These are phyloP conservation scores for Pythium volutum DNA, from an alignment of 352 stramenopile species.

Conservation along the genomic window DNA sequence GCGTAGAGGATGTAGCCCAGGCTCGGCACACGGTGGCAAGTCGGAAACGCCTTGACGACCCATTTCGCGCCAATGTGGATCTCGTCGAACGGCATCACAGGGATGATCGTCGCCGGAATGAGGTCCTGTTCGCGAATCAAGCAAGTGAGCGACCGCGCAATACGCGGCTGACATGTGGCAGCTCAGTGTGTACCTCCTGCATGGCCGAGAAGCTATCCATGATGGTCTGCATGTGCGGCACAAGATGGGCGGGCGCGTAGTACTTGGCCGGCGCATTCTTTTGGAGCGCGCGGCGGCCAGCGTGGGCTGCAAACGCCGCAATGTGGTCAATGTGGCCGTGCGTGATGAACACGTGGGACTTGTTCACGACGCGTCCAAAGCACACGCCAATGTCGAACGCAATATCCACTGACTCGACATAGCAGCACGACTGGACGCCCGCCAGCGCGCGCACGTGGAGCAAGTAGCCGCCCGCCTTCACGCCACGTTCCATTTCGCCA, in stretches of 20 bases:
- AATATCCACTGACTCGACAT: constrained; percentile 67
- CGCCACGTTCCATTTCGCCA: background rate
- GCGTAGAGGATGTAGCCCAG: constrained; percentile 76
- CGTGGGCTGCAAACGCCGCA: constrained; percentile 54
- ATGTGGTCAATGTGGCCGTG: constrained; percentile 88
- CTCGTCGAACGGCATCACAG: constrained; percentile 45
- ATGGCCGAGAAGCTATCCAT: constrained; percentile 51
- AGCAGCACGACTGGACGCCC: constrained; percentile 74
- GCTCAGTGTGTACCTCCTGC: constrained; percentile 35
- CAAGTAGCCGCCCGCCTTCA: constrained; percentile 37
- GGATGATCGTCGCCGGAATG: constrained; percentile 51
- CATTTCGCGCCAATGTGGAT: constrained; percentile 59
- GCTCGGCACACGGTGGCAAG: constrained; percentile 67
- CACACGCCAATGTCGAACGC: constrained; percentile 76
- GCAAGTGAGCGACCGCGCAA: background rate
- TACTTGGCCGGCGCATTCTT: constrained; percentile 60
- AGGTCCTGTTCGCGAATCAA: constrained; percentile 15
- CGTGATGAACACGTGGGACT: constrained; percentile 84
- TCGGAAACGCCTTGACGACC: constrained; percentile 62
- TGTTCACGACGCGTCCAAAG: constrained; percentile 41
- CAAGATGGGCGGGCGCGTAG: constrained; percentile 59
- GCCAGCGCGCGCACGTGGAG: constrained; percentile 64
- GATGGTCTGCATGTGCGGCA: constrained; percentile 47
- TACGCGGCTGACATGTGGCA: too few species aligned
- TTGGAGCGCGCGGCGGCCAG: constrained; percentile 50